A percentile compares a stretch with the other conserved stretches of the same genome.
Conservation (phyloP, 1,284 basidiomycete species). For the Boletus hoseneyae region DNA sequence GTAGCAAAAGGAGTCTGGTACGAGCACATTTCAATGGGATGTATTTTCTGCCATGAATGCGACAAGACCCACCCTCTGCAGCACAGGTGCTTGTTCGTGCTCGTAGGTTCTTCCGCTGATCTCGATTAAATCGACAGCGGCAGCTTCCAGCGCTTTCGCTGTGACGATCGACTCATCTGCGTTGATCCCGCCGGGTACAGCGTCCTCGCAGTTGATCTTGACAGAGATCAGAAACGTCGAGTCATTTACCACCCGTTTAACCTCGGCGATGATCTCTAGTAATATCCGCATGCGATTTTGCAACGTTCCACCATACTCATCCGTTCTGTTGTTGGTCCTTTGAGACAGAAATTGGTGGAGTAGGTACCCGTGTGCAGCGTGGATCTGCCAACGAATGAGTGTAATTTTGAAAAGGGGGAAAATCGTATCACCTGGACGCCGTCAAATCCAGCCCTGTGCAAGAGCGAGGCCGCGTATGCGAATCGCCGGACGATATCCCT, state of each 20-base stretch:
- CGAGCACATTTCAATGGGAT: neutral
- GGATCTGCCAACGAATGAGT: conserved; percentile 18
- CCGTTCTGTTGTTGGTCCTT: conserved; percentile 45
- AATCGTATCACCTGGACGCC: conserved; percentile 26
- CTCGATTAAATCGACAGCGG: conserved; percentile 49
- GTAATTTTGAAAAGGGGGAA: too few relatives aligned
- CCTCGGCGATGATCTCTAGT: conserved; percentile 38
- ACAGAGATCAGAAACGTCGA: conserved; percentile 41
- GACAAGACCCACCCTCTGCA: conserved; percentile 15
- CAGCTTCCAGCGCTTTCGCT: conserved; percentile 41
- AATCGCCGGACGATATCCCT: conserved; percentile 30
- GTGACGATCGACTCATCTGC: conserved; percentile 43
- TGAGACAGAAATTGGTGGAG: conserved; percentile 42
- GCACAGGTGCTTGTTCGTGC: conserved; percentile 20
- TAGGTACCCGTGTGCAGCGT: conserved; percentile 50
- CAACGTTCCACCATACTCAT: conserved; percentile 49
- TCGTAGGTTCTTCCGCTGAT: conserved; percentile 45
- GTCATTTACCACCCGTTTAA: conserved; percentile 27
- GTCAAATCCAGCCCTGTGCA: conserved; percentile 30
- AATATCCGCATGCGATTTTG: conserved; percentile 41
- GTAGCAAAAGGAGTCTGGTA: conserved; percentile 32
- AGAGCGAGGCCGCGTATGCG: conserved; percentile 27
- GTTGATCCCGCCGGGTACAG: conserved; percentile 20
- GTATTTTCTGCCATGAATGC: conserved; percentile 14
- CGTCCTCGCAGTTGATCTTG: conserved; percentile 44